Evolutionary conservation across 2,329 filamentous ascomycete species (phyloP).

Genomic region (Fonsecaea monophora): DNA sequence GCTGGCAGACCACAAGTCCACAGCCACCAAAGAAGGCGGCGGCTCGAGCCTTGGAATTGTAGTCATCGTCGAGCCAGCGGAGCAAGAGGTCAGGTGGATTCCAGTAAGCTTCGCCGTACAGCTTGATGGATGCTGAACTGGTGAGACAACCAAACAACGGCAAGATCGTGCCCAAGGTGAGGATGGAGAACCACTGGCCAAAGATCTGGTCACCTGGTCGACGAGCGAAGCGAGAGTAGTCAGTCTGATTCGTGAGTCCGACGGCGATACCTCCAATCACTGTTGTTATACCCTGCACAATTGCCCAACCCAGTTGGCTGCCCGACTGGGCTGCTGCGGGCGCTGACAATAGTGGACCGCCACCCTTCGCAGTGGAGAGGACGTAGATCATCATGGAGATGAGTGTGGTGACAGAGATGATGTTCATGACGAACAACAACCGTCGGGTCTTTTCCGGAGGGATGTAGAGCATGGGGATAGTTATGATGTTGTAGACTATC

Average conservation of each 20-base stretch:
- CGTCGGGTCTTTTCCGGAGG: conserved; percentile 51
- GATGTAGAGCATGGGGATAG: conserved; percentile 53
- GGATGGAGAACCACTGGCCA: conserved; percentile 49
- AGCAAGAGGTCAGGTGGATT: conserved; percentile 52
- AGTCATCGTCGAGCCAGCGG: conserved; percentile 48
- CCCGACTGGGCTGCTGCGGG: conserved; percentile 31
- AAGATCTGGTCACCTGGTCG: conserved; percentile 51
- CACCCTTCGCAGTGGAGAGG: conserved; percentile 44
- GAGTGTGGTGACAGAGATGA: conserved; percentile 40
- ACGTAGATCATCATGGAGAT: conserved; percentile 45
- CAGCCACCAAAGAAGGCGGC: conserved; percentile 56
- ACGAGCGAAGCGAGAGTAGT: conserved; percentile 48
- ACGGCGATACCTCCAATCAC: conserved; percentile 45
- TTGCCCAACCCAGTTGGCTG: conserved; percentile 33
- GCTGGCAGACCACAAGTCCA: conserved; percentile 54
- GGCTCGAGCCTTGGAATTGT: conserved; percentile 48
- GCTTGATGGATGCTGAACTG: conserved; percentile 43
- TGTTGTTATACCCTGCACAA: conserved; percentile 42
- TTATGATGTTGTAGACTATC: conserved; percentile 47
- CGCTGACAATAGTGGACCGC: conserved; percentile 42
- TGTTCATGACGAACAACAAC: conserved; percentile 43
- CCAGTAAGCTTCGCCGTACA: conserved; percentile 50
- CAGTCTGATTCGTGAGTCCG: conserved; percentile 45
- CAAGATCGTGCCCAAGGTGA: conserved; percentile 49
- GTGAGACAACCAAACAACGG: conserved; percentile 50